A percentile compares a stretch with the other conserved stretches of the same genome.
These are phyloP conservation scores for Trematosphaeria pertusa DNA, from an alignment of 2,329 filamentous ascomycete species.

Conservation along the genomic window DNA sequence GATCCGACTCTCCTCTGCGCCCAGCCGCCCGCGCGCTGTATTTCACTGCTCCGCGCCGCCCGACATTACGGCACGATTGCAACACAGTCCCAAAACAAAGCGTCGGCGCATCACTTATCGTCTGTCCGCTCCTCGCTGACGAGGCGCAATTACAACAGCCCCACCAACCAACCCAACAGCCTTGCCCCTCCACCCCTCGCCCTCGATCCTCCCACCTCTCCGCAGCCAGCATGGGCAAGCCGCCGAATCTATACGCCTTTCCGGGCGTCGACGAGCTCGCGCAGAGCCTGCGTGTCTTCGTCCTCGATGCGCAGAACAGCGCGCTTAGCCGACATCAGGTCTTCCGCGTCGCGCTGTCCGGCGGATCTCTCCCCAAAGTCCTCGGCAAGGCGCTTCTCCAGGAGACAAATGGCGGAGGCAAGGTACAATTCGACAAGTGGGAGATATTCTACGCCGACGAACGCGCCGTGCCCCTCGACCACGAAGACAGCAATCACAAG, in stretches of 20 bases:
- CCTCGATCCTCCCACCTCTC: slow-evolving; percentile 15
- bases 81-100: too few relatives aligned
- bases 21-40: too few relatives aligned
- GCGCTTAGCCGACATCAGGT: slow-evolving; percentile 79
- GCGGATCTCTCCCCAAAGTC: slow-evolving; percentile 88
- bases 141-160: slow-evolving; percentile 3
- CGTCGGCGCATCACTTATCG: background rate
- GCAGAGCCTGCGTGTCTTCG: slow-evolving; percentile 77
- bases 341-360: slow-evolving; percentile 93
- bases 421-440: slow-evolving; percentile 83
- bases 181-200: slow-evolving; percentile 22
- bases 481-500: slow-evolving; percentile 92
- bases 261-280: slow-evolving; percentile 73
- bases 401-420: slow-evolving; percentile 63
- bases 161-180: slow-evolving; percentile 9
- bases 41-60: too few relatives aligned
- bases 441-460: slow-evolving; percentile 99
- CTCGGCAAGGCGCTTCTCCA: slow-evolving; percentile 83
- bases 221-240: slow-evolving; percentile 46
- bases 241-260: slow-evolving; percentile 79
- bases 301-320: slow-evolving; percentile 80
- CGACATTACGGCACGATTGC: too few relatives aligned
- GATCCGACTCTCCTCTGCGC: too few relatives aligned
- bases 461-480: slow-evolving; percentile 88
- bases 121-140: slow-evolving; percentile 2